These are phyloP conservation scores for Boletus tylopilopsis DNA, from an alignment of 768 basidiomycete genomes.

Conservation along the genomic window DNA sequence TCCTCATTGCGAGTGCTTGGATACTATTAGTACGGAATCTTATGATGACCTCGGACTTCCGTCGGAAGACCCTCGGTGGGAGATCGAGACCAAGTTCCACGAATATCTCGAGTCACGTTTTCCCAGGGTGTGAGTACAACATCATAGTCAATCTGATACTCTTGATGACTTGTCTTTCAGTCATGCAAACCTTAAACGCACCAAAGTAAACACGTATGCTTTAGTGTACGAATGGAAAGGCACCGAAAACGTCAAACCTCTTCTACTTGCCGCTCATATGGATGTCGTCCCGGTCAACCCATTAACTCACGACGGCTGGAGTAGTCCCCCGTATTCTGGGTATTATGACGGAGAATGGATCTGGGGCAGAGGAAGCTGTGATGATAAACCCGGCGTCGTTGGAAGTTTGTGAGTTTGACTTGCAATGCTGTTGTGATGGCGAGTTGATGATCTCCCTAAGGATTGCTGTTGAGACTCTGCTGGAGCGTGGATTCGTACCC, in stretches of 20 bases:
- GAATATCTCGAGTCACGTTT: constrained; percentile 43
- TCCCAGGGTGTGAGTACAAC: constrained; percentile 47
- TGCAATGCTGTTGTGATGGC: too few species aligned
- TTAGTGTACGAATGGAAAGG: constrained; percentile 61
- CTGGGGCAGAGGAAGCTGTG: constrained; percentile 46
- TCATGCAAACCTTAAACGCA: constrained; percentile 45
- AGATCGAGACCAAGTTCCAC: constrained; percentile 25
- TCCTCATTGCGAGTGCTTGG: not conserved
- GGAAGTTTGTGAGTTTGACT: constrained; percentile 29
- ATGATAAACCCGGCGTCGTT: constrained; percentile 40
- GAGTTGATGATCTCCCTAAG: constrained; percentile 10
- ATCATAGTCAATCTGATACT: not conserved
- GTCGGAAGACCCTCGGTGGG: constrained; percentile 44
- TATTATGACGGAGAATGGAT: constrained; percentile 42
- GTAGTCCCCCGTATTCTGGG: constrained; percentile 48
- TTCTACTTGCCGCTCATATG: constrained; percentile 47
- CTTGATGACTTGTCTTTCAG: constrained; percentile 24
- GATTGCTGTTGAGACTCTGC: constrained; percentile 24
- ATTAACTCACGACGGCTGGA: constrained; percentile 43
- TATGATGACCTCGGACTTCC: constrained; percentile 48
- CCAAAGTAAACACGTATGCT: constrained; percentile 57
- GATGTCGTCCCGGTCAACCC: constrained; percentile 53
- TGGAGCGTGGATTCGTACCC: constrained; percentile 29
- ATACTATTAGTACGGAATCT: constrained; percentile 45
- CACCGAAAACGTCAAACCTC: constrained; percentile 48